A percentile compares a stretch with the other conserved stretches of the same genome.
Evolutionary conservation across 495 filamentous ascomycete genomes (phyloP).

Genomic region (Bacidia gigantensis): DNA sequence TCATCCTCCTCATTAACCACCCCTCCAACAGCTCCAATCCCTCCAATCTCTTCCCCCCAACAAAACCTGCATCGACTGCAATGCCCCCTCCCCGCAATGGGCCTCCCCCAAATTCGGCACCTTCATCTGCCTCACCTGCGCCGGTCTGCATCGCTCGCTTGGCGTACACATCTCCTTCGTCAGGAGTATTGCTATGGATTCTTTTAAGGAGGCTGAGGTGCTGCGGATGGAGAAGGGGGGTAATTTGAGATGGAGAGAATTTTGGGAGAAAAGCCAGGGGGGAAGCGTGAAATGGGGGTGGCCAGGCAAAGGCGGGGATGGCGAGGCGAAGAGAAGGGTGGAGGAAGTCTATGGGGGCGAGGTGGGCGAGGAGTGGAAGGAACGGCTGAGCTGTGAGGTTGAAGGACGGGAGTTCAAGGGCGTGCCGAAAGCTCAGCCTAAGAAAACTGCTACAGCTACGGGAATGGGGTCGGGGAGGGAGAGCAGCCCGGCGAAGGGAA

Average conservation of each 20-base stretch:
- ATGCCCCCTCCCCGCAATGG: constrained; percentile 93
- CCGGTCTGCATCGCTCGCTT: constrained; percentile 83
- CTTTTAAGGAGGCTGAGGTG: constrained; percentile 80
- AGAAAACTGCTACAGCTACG: constrained; percentile 24
- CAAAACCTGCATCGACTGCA: constrained; percentile 83
- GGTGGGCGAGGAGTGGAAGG: constrained; percentile 91
- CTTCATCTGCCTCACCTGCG: constrained; percentile 95
- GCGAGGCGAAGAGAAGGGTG: constrained; percentile 50
- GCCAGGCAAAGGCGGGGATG: constrained; percentile 37
- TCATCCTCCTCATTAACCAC: no score
- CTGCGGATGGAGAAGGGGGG: constrained; percentile 76
- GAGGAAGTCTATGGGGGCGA: constrained; percentile 75
- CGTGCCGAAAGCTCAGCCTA: constrained; percentile 20
- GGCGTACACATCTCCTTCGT: constrained; percentile 98
- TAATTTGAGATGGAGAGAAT: constrained; percentile 70
- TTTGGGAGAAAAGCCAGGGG: constrained; percentile 56
- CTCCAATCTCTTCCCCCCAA: constrained; percentile 82
- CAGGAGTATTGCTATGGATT: constrained; percentile 91
- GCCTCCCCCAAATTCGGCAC: constrained; percentile 64
- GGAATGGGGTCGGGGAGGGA: constrained; percentile 21
- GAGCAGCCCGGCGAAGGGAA: constrained; percentile 5
- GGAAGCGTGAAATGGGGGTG: constrained; percentile 50
- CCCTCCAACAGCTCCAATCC: constrained; percentile 50
- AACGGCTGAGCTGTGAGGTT: constrained; percentile 70
- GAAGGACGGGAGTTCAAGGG: constrained; percentile 63